A percentile compares a stretch with the other conserved stretches of the same genome.
Evolutionary conservation across 2,329 filamentous ascomycete species (phyloP).

Genomic region (Pseudopithomyces chartarum): DNA sequence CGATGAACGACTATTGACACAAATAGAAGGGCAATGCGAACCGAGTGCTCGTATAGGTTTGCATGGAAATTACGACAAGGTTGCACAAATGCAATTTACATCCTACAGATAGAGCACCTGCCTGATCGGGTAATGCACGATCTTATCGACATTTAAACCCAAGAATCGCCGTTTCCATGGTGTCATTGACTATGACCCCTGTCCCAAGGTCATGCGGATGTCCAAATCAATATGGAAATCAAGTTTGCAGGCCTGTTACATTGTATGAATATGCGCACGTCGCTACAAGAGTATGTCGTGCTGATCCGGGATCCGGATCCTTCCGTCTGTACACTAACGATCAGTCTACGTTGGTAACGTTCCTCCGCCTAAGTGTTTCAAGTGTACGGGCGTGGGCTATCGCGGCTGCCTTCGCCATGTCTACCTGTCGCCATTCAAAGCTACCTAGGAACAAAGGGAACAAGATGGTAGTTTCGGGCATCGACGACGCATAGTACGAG

Average conservation of each 20-base stretch:
- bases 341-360: background rate
- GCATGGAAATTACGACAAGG: background rate
- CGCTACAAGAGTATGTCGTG: background rate
- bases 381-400: slow-evolving; percentile 3
- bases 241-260: background rate
- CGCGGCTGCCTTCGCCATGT: background rate
- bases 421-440: background rate
- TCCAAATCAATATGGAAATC: slow-evolving; percentile 6
- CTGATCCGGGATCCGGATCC: slow-evolving; percentile 9
- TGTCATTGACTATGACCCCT: background rate
- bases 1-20: background rate
- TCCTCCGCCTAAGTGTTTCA: background rate
- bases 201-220: slow-evolving; percentile 5
- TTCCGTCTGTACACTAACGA: slow-evolving; percentile 2
- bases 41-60: background rate
- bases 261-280: background rate
- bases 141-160: background rate
- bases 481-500: background rate
- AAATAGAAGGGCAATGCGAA: too few relatives aligned
- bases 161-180: background rate
- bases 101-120: background rate
- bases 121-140: slow-evolving; percentile 9
- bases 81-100: background rate
- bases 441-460: background rate
- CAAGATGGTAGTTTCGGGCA: background rate